phyloP scores from a whole-genome alignment of 2,329 filamentous ascomycete species.

The Talaromyces rugulosus region DNA sequence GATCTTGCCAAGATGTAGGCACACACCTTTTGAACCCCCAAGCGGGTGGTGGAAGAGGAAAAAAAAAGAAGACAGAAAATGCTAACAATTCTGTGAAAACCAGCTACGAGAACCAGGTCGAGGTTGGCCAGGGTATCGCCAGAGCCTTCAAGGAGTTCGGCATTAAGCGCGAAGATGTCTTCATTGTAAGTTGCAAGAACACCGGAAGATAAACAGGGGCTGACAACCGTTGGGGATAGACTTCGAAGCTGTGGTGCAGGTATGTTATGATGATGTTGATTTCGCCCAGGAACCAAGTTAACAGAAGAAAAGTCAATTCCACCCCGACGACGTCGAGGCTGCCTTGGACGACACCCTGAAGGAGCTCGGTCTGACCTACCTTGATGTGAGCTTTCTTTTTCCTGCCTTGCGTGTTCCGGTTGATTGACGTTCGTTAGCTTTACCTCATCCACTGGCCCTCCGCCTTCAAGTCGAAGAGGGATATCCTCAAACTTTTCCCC shows the following conservation, averaged over 20 bases:
- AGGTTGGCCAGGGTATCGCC: slow-evolving; percentile 32
- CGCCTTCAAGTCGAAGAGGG: slow-evolving; percentile 31
- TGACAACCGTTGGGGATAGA: slow-evolving; percentile 26
- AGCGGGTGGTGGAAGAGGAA: not conserved
- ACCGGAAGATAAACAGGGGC: not conserved
- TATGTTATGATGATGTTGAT: slow-evolving; percentile 15
- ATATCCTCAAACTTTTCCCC: slow-evolving; percentile 43
- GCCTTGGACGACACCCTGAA: slow-evolving; percentile 48
- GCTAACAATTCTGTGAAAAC: not conserved
- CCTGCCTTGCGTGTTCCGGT: not conserved
- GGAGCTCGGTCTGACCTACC: slow-evolving; percentile 51
- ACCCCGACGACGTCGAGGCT: slow-evolving; percentile 48
- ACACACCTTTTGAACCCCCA: not conserved
- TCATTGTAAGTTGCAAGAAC: slow-evolving; percentile 29
- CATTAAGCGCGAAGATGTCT: slow-evolving; percentile 38
- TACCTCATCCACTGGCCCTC: slow-evolving; percentile 47
- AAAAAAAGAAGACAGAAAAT: not conserved
- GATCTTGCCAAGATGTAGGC: slow-evolving; percentile 37
- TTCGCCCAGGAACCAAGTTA: not conserved
- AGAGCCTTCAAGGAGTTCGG: slow-evolving; percentile 33
- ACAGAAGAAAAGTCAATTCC: slow-evolving; percentile 33
- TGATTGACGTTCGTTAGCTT: slow-evolving; percentile 22
- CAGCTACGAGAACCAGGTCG: slow-evolving; percentile 37
- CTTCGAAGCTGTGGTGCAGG: slow-evolving; percentile 61
- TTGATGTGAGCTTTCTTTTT: slow-evolving; percentile 46